phyloP scores from a whole-genome alignment of 2,329 filamentous ascomycete genomes.

The Arthrinium phaeospermum region DNA sequence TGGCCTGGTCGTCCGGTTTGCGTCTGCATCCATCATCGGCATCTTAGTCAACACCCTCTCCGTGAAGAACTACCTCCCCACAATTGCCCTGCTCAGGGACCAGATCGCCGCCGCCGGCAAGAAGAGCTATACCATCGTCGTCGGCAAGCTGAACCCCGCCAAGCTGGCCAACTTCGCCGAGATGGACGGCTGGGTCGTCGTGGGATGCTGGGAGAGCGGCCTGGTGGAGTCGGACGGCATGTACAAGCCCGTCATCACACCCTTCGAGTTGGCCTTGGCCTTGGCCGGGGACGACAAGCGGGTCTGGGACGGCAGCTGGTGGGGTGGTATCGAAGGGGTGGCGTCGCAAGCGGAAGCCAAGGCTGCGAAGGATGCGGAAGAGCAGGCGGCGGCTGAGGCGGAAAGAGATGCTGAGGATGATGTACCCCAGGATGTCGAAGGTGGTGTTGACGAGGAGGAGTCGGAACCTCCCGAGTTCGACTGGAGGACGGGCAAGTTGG shows the following conservation, averaged over 20 bases:
- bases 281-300: constrained; percentile 76
- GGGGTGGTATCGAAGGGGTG: constrained; percentile 80
- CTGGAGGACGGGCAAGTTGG: constrained; percentile 82
- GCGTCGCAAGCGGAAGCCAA: constrained; percentile 45
- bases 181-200: constrained; percentile 94
- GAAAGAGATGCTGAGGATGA: background rate
- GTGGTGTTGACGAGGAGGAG: constrained; percentile 65
- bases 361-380: constrained; percentile 26
- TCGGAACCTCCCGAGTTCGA: constrained; percentile 91
- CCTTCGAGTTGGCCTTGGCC: constrained; percentile 85
- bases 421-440: constrained; percentile 40
- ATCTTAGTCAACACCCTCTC: constrained; percentile 96
- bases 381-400: background rate
- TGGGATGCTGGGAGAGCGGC: constrained; percentile 97
- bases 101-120: constrained; percentile 83
- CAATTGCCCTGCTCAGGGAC: constrained; percentile 74
- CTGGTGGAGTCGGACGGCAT: constrained; percentile 89
- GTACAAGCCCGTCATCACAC: constrained; percentile 90
- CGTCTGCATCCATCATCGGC: constrained; percentile 83
- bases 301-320: constrained; percentile 88
- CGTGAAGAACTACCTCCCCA: constrained; percentile 86
- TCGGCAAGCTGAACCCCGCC: constrained; percentile 93
- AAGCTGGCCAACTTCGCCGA: constrained; percentile 97
- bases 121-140: constrained; percentile 95
- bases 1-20: constrained; percentile 80